Percentiles rank a stretch among this genome's conserved stretches.
Conservation (phyloP, 2,329 filamentous ascomycete species). For the Cordyceps farinosa region DNA sequence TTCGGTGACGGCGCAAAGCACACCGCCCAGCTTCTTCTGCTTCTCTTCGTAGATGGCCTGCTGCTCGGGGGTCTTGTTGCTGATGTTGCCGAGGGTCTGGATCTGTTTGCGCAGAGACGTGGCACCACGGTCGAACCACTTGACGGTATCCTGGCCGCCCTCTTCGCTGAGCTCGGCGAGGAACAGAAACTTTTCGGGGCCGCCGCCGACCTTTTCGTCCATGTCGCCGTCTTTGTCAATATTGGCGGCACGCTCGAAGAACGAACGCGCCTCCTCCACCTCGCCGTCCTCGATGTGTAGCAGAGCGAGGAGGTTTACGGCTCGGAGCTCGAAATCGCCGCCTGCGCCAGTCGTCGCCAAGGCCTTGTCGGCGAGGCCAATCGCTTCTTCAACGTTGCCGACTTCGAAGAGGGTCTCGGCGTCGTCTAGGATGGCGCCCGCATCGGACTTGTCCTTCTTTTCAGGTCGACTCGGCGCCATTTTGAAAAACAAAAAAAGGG, state of each 20-base stretch:
- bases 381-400: slow-evolving; percentile 40
- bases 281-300: slow-evolving; percentile 82
- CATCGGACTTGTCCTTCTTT: slow-evolving; percentile 34
- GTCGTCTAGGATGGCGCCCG: slow-evolving; percentile 34
- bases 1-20: slow-evolving; percentile 91
- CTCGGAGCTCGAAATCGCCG: slow-evolving; percentile 56
- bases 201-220: slow-evolving; percentile 70
- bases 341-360: slow-evolving; percentile 41
- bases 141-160: slow-evolving; percentile 61
- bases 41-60: slow-evolving; percentile 58
- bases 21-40: slow-evolving; percentile 77
- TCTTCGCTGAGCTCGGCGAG: slow-evolving; percentile 82
- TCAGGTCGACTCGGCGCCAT: slow-evolving; percentile 43
- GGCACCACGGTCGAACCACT: slow-evolving; percentile 69
- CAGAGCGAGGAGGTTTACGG: slow-evolving; percentile 74
- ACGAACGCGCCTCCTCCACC: slow-evolving; percentile 66
- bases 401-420: slow-evolving; percentile 41
- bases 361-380: slow-evolving; percentile 39
- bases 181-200: slow-evolving; percentile 92
- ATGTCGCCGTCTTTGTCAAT: slow-evolving; percentile 73
- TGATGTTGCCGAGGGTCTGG: slow-evolving; percentile 53
- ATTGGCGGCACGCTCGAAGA: slow-evolving; percentile 68
- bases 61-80: slow-evolving; percentile 37
- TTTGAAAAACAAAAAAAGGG: slow-evolving; percentile 12
- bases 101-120: slow-evolving; percentile 69